These are phyloP conservation scores for Beauveria sp. DNA, from an alignment of 2,329 filamentous ascomycete species.

Conservation along the genomic window DNA sequence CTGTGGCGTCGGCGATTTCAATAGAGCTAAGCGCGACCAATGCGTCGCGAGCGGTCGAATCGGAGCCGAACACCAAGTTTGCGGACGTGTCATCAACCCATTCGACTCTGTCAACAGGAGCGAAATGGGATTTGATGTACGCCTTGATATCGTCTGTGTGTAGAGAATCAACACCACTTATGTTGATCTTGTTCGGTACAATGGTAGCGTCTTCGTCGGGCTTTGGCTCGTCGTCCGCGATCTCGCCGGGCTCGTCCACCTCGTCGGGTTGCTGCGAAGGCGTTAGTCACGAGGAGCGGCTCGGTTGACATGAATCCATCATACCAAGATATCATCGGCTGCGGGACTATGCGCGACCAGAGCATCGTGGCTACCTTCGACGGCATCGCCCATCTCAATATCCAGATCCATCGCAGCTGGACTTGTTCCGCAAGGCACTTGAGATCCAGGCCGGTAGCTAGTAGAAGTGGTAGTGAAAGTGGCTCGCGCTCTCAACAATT, in stretches of 20 bases:
- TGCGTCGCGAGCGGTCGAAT: slow-evolving; percentile 45
- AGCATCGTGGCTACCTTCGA: slow-evolving; percentile 26
- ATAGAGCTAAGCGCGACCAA: slow-evolving; percentile 45
- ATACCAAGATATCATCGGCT: slow-evolving; percentile 32
- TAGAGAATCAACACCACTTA: slow-evolving; percentile 75
- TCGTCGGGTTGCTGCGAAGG: slow-evolving; percentile 27
- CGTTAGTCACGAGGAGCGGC: neutral
- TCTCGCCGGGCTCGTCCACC: slow-evolving; percentile 30
- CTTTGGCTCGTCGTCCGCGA: slow-evolving; percentile 27
- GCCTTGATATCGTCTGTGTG: slow-evolving; percentile 72
- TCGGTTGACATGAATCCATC: slow-evolving; percentile 2
- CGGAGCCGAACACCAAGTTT: slow-evolving; percentile 69
- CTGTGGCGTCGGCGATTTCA: slow-evolving; percentile 44
- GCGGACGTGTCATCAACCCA: slow-evolving; percentile 94
- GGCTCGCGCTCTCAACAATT: neutral
- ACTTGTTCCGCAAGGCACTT: neutral
- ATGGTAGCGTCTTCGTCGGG: slow-evolving; percentile 17
- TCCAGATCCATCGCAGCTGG: slow-evolving; percentile 54
- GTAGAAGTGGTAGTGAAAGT: neutral
- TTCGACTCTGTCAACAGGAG: slow-evolving; percentile 58
- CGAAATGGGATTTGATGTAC: slow-evolving; percentile 64
- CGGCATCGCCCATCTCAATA: slow-evolving; percentile 64
- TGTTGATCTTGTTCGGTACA: slow-evolving; percentile 60
- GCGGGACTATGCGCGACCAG: slow-evolving; percentile 20
- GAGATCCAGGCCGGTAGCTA: neutral